Evolutionary conservation across 306 rosid genomes (phyloP).

Genomic region (Medicago arabica): DNA sequence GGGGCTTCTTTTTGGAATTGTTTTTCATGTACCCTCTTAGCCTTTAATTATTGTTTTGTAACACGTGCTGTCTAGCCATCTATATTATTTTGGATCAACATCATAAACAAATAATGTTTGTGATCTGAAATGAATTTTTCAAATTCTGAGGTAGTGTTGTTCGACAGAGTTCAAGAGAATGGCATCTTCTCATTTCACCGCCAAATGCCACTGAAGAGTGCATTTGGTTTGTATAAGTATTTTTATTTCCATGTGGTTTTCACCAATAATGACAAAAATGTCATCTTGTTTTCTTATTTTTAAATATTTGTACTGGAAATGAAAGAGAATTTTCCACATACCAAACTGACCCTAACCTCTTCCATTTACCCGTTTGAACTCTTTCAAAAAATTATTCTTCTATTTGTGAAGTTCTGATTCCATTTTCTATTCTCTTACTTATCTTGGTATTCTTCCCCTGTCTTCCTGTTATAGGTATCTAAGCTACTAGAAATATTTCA

Average conservation of each 20-base stretch:
- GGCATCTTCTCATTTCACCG: background rate
- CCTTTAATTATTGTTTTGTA: no score
- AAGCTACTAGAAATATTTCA: constrained; percentile 64
- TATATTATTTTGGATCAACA: constrained; percentile 17
- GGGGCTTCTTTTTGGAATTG: background rate
- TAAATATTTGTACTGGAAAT: background rate
- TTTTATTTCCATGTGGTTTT: background rate
- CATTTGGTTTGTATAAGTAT: background rate
- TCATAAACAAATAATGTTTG: constrained; percentile 5
- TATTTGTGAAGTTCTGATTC: constrained; percentile 21
- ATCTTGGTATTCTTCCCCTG: constrained; percentile 9
- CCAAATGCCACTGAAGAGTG: background rate
- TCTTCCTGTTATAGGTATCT: constrained; percentile 54
- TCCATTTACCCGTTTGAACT: constrained; percentile 5
- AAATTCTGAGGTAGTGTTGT: background rate
- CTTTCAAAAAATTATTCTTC: constrained; percentile 12
- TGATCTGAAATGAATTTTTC: constrained; percentile 1
- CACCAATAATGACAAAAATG: background rate
- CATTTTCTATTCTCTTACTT: constrained; percentile 25
- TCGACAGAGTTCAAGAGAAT: background rate
- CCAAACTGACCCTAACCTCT: constrained; percentile 3
- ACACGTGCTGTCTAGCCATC: no score
- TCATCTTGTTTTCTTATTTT: background rate
- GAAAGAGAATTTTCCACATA: background rate
- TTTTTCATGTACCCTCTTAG: no score